Evolutionary conservation across 2,329 filamentous ascomycete genomes (phyloP), one percentile per base, ranked within the genome.

Genomic region (Aspergillus quadricinctus): DNA sequence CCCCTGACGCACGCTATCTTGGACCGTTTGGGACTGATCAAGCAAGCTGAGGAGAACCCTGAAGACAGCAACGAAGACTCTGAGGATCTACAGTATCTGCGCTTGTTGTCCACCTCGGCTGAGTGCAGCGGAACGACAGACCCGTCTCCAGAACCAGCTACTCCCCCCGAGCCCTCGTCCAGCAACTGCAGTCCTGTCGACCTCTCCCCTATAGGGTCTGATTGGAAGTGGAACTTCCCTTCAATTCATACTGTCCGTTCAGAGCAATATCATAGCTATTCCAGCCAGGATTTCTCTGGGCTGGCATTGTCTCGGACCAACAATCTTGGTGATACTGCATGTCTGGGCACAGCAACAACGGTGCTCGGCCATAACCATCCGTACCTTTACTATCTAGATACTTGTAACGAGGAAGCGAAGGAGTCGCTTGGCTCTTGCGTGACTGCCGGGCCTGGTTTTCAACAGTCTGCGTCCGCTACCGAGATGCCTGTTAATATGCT

Each of bases 1-100:
- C 75, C 74, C 21, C 59, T 75, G 28, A 77, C 75, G 2, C 75
- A 77, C 60, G 72, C 73, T 11, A 77, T 77, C 31, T 64, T 77
- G 52, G 73, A 76, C 61, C 69, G 74, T 4, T 59, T 77, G 35
- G 75, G 74, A 3, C 62, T 77, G 48, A 77, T 77, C 55, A 76
- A 76, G 54, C 72, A 75, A 58, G 74, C 74, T 7, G 74, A 77
- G 61, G 73, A 75, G 49, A 70, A 64, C 19, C 61, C 69, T 1
- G 71, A 76, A 37, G 69, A 73, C 21, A 64, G 67, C 23, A 69
- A 69, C 17, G 70, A 70, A 49, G 71, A 74, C 31, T 62, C 67
- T 1, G 72, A 75, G 52, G 69, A 72, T 37, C 60, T 74, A 5
- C 66, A 71, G 28, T 75, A 73, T 56, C 61, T 75, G 50, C 69